Evolutionary conservation across 371 early-diverging fungal genomes (phyloP), one percentile per base, ranked within the genome.

Genomic region (Scutellospora calospora): DNA sequence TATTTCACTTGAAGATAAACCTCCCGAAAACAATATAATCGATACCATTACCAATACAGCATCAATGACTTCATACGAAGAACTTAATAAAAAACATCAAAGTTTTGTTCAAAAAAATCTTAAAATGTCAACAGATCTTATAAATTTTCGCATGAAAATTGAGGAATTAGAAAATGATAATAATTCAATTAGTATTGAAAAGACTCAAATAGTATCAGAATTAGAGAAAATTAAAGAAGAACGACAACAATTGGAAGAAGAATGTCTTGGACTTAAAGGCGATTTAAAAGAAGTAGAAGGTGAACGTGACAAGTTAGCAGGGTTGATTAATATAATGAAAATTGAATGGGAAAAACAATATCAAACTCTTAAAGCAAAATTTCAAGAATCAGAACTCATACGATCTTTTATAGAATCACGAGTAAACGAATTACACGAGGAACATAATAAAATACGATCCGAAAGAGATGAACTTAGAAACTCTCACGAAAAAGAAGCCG

Each of bases 311-410:
- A 49, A 27, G 6, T 51, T 74, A 55, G 74, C 55, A 4, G 74
- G 55, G 1, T 52, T 74, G 31, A 27, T 74, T 54, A 33, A 27
- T 1, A 22, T 57, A 11, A 74, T 74, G 74, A 74, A 74, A 38
- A 33, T 33, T 5, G 35, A 74, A 35, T 74, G 74, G 74, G 74
- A 74, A 9, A 52, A 27, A 12, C n/a, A 52, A 33, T 74, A 74
- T 22, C 25, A 55, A 57, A 55, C 18, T 4, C 54, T 74, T 33
- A 51, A 55, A 16, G 57, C 16, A 35, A 16, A 74, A 74, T 74
- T n/a, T 55, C 33, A 52, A 16, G 20, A 74, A 35, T 33, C 35
- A 20, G 33, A 65, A 9, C 3, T 20, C 18, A 35, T 33, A 16
- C 29, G 27, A 6, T 9, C 14, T 33, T 18, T 8, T 65, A 33